Conservation (phyloP, 805 yeast species). For the Myxozyma geophila region DNA sequence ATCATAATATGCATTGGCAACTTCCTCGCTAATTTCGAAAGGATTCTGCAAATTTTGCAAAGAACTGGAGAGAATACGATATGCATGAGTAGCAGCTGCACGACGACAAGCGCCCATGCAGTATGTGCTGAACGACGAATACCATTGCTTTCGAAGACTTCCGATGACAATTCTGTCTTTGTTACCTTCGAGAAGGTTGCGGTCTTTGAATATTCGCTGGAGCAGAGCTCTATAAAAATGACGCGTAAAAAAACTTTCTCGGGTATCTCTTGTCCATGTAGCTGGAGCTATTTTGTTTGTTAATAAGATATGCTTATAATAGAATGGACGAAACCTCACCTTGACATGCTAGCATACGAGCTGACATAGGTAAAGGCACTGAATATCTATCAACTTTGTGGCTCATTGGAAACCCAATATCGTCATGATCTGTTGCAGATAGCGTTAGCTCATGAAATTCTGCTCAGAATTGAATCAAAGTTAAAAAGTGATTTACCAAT, state of each 20-base stretch:
- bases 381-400: conserved; percentile 11
- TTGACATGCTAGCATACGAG: conserved; percentile 40
- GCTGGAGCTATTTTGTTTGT: conserved; percentile 26
- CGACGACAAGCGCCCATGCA: conserved; percentile 36
- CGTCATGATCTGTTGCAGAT: conserved; percentile 16
- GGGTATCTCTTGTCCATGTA: conserved; percentile 36
- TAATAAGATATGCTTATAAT: not conserved
- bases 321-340: not conserved
- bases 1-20: conserved; percentile 16
- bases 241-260: conserved; percentile 35
- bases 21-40: conserved; percentile 23
- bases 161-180: conserved; percentile 28
- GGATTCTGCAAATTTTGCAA: conserved; percentile 8
- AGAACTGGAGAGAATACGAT: not conserved
- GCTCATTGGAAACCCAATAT: conserved; percentile 36
- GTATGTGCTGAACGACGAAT: conserved; percentile 29
- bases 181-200: conserved; percentile 14
- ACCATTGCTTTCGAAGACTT: conserved; percentile 35
- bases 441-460: not conserved
- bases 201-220: conserved; percentile 35
- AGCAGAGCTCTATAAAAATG: conserved; percentile 39
- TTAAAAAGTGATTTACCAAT: not conserved
- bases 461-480: not conserved
- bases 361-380: conserved; percentile 28
- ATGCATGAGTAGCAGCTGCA: conserved; percentile 10